phyloP scores from a whole-genome alignment of 495 filamentous ascomycete species.

The Lophiostoma macrostomum region DNA sequence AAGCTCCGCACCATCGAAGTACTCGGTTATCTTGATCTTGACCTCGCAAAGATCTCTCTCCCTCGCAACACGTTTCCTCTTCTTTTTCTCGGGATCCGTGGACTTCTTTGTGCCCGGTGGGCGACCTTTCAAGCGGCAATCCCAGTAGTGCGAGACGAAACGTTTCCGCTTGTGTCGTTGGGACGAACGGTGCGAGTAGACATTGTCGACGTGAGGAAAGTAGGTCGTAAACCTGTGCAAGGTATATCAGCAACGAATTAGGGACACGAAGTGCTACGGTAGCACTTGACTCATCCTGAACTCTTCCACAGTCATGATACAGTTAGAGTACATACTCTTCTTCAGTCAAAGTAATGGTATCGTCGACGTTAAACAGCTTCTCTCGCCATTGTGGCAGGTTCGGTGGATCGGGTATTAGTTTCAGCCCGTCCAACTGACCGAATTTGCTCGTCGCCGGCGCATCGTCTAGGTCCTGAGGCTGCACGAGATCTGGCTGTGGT shows the following conservation, averaged over 20 bases:
- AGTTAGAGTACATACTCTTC: conserved; percentile 63
- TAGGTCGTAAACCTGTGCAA: conserved; percentile 72
- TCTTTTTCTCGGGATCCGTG: conserved; percentile 83
- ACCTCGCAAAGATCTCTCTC: conserved; percentile 82
- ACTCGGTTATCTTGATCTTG: conserved; percentile 90
- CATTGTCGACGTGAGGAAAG: conserved; percentile 87
- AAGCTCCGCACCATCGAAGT: conserved; percentile 57
- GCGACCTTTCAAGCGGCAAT: conserved; percentile 83
- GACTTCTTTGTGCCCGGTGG: conserved; percentile 82
- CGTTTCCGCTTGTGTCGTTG: conserved; percentile 82
- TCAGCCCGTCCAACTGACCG: conserved; percentile 56
- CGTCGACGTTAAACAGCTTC: conserved; percentile 73
- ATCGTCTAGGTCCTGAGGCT: conserved; percentile 14
- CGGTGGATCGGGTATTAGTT: conserved; percentile 63
- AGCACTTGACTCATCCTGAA: too few species aligned
- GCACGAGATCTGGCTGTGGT: conserved; percentile 2
- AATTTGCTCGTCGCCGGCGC: conserved; percentile 40
- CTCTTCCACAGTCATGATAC: too few species aligned
- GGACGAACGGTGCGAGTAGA: conserved; percentile 87
- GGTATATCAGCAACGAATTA: not conserved
- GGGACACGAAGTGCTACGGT: not conserved
- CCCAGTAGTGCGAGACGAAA: conserved; percentile 84
- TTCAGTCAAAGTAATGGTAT: conserved; percentile 69
- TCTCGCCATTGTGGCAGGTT: conserved; percentile 70
- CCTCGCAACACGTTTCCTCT: conserved; percentile 74